These are phyloP conservation scores for Pseudogymnoascus sp. DNA, from an alignment of 2,329 filamentous ascomycete genomes.

Conservation along the genomic window DNA sequence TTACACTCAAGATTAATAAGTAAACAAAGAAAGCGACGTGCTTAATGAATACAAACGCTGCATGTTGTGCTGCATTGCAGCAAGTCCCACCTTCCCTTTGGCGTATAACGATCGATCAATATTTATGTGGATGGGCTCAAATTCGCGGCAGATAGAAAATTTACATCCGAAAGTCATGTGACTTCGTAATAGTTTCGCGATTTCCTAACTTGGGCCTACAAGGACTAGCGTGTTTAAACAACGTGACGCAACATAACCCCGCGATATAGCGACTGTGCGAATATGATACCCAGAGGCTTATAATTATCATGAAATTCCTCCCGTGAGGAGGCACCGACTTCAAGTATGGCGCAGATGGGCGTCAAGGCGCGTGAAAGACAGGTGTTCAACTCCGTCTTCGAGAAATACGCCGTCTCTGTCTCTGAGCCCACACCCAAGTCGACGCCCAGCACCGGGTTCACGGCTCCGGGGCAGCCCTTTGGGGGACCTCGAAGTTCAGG, in stretches of 20 bases:
- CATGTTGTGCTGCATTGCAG: neutral
- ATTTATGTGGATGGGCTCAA: neutral
- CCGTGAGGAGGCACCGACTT: constrained; percentile 4
- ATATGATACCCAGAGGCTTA: constrained; percentile 8
- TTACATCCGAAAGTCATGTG: neutral
- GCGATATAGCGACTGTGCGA: neutral
- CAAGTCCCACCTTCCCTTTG: neutral
- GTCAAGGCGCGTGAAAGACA: constrained; percentile 17
- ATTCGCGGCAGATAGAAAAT: constrained; percentile 2
- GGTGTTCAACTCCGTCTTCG: constrained; percentile 29
- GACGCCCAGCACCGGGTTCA: constrained; percentile 22
- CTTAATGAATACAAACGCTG: neutral
- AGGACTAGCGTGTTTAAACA: neutral
- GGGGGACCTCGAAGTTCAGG: constrained; percentile 15
- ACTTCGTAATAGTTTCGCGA: constrained; percentile 4
- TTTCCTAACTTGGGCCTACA: neutral
- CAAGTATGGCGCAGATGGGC: neutral
- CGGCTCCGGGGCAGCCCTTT: constrained; percentile 22
- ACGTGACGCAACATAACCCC: constrained; percentile 8
- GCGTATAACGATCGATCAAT: neutral
- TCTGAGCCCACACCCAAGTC: constrained; percentile 26
- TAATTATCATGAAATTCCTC: constrained; percentile 4
- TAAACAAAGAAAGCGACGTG: neutral
- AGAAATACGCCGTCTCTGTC: constrained; percentile 15
- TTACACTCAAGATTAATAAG: neutral